A percentile compares a stretch with the other conserved stretches of the same genome.
These are phyloP conservation scores for Tricholoma terreum DNA, from an alignment of 768 basidiomycete genomes.

Conservation along the genomic window DNA sequence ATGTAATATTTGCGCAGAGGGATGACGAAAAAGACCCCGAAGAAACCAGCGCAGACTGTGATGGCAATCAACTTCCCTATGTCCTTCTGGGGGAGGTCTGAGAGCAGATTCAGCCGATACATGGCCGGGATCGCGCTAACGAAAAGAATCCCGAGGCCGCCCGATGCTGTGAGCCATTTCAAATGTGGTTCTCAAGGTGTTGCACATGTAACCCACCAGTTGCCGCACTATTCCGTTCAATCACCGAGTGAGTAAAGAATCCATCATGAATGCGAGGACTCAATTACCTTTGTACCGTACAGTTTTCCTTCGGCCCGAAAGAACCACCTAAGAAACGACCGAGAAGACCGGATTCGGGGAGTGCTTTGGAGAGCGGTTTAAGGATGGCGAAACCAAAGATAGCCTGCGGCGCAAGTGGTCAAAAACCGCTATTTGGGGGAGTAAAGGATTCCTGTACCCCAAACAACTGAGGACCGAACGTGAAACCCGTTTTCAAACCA, in stretches of 20 bases:
- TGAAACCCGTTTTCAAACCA: slow-evolving; percentile 66
- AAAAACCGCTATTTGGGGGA: not conserved
- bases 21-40: slow-evolving; percentile 65
- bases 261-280: not conserved
- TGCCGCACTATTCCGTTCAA: slow-evolving; percentile 33
- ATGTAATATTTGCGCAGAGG: slow-evolving; percentile 62
- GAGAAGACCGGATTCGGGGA: slow-evolving; percentile 45
- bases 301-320: slow-evolving; percentile 67
- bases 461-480: slow-evolving; percentile 61
- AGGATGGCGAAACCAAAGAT: slow-evolving; percentile 62
- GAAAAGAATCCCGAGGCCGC: slow-evolving; percentile 57
- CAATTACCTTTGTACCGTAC: slow-evolving; percentile 53
- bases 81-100: slow-evolving; percentile 44
- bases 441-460: slow-evolving; percentile 36
- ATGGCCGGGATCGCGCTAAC: slow-evolving; percentile 60
- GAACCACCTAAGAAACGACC: slow-evolving; percentile 48
- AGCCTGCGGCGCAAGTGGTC: slow-evolving; percentile 17
- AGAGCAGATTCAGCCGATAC: slow-evolving; percentile 51
- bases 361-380: slow-evolving; percentile 48
- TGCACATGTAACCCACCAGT: slow-evolving; percentile 33
- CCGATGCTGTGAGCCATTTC: slow-evolving; percentile 38
- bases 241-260: not conserved
- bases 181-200: not conserved
- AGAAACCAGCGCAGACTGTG: slow-evolving; percentile 52
- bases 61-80: slow-evolving; percentile 56